phyloP scores from a whole-genome alignment of 768 basidiomycete genomes.

The Hericium rajendrae region DNA sequence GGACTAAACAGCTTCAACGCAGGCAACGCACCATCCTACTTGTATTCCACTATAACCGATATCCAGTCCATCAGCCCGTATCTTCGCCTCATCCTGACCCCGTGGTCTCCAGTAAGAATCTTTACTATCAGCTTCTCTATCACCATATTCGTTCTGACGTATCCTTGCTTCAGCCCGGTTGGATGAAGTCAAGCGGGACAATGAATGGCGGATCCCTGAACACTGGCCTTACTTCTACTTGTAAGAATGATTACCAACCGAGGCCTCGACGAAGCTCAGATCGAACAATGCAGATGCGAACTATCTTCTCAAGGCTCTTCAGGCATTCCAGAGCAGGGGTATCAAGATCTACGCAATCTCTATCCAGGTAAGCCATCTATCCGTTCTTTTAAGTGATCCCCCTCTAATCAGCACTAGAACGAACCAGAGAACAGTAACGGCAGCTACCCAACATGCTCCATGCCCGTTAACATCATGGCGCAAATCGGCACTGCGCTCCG shows the following conservation, averaged over 20 bases:
- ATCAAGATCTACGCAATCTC: conserved; percentile 54
- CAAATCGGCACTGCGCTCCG: conserved; percentile 48
- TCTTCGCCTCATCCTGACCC: conserved; percentile 47
- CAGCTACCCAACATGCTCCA: conserved; percentile 56
- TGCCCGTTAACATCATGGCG: conserved; percentile 48
- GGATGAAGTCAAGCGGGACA: conserved; percentile 64
- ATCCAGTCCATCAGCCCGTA: conserved; percentile 47
- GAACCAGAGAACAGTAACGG: conserved; percentile 47
- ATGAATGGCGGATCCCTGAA: conserved; percentile 60
- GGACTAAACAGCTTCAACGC: conserved; percentile 50
- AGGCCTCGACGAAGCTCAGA: not conserved
- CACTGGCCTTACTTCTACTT: conserved; percentile 29
- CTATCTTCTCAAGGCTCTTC: conserved; percentile 64
- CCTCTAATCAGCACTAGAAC: not conserved
- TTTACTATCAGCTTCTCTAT: no score
- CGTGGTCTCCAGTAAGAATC: conserved; percentile 64
- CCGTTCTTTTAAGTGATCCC: no score
- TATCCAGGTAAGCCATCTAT: conserved; percentile 30
- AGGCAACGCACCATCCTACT: conserved; percentile 45
- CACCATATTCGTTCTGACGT: conserved; percentile 25
- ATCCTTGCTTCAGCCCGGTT: conserved; percentile 42
- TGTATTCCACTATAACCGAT: conserved; percentile 56
- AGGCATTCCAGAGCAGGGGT: conserved; percentile 56
- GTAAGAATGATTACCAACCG: conserved; percentile 26
- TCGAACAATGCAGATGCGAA: conserved; percentile 41